Percentiles rank a stretch among this genome's conserved stretches.
Conservation (phyloP, 192 early-diverging fungal genomes). For the Coemansia asiatica region DNA sequence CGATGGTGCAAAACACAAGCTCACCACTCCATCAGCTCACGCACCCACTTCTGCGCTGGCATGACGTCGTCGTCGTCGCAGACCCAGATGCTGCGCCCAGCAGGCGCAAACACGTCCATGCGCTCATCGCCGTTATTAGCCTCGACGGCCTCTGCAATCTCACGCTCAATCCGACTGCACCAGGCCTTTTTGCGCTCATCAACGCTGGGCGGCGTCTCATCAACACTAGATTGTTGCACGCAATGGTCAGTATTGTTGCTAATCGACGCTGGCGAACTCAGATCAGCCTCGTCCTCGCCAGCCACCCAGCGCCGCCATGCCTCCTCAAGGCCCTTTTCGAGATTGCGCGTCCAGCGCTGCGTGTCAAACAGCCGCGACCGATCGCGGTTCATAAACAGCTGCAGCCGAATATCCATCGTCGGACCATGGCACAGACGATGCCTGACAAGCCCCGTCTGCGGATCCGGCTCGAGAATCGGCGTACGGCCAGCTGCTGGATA, state of each 20-base stretch:
- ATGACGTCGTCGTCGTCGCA: conserved; percentile 50
- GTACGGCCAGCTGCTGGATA: conserved; percentile 8
- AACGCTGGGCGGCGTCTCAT: neutral
- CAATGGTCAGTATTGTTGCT: neutral
- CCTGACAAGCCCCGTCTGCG: conserved; percentile 29
- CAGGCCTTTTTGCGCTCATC: conserved; percentile 24
- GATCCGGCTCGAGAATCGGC: conserved; percentile 30
- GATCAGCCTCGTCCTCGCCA: conserved; percentile 41
- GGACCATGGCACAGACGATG: conserved; percentile 44
- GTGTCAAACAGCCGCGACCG: conserved; percentile 86
- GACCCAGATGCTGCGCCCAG: conserved; percentile 50
- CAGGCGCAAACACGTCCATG: conserved; percentile 35
- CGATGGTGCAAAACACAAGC: neutral
- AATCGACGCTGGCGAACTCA: neutral
- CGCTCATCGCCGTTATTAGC: neutral
- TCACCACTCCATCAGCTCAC: conserved; percentile 42
- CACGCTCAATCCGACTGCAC: conserved; percentile 32
- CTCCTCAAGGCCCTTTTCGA: conserved; percentile 71
- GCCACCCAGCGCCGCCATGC: conserved; percentile 73
- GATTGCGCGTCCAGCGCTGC: conserved; percentile 74
- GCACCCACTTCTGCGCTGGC: conserved; percentile 46
- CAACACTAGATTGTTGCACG: neutral
- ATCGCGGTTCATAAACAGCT: conserved; percentile 79
- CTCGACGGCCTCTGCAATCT: conserved; percentile 15
- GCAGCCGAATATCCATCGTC: conserved; percentile 64